Evolutionary conservation across 257 asterid genomes (phyloP).

Genomic region (Rehmannia glutinosa): DNA sequence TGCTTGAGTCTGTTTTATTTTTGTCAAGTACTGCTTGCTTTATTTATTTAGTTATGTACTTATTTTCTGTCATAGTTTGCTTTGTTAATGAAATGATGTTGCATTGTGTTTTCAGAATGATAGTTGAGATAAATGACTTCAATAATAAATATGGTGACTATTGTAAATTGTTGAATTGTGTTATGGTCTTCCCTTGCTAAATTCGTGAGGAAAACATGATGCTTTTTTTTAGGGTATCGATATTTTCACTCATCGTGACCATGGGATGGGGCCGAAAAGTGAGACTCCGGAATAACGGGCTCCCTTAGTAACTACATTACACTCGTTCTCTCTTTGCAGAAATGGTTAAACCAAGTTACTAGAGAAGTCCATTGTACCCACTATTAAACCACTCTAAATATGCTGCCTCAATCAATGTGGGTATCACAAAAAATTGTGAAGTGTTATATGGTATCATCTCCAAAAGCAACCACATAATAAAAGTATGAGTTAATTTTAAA

Average conservation of each 20-base stretch:
- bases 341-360: neutral
- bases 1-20: neutral
- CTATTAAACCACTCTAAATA: neutral
- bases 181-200: neutral
- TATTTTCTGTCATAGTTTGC: neutral
- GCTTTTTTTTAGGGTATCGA: neutral
- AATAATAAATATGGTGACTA: neutral
- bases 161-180: neutral
- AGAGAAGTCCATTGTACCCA: neutral
- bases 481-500: too few relatives aligned
- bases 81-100: neutral
- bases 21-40: constrained; percentile 1
- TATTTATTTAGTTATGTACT: neutral
- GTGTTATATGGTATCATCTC: constrained; percentile 2
- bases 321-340: neutral
- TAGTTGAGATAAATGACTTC: constrained; percentile 5
- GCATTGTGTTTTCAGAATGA: neutral
- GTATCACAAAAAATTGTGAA: too few relatives aligned
- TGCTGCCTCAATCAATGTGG: neutral
- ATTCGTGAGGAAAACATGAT: neutral
- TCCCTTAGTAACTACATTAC: neutral
- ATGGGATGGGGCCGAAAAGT: neutral
- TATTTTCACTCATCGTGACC: neutral
- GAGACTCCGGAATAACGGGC: neutral
- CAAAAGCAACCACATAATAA: neutral